These are phyloP conservation scores for Penicillium expansum DNA, from an alignment of 2,329 filamentous ascomycete species.

Conservation along the genomic window DNA sequence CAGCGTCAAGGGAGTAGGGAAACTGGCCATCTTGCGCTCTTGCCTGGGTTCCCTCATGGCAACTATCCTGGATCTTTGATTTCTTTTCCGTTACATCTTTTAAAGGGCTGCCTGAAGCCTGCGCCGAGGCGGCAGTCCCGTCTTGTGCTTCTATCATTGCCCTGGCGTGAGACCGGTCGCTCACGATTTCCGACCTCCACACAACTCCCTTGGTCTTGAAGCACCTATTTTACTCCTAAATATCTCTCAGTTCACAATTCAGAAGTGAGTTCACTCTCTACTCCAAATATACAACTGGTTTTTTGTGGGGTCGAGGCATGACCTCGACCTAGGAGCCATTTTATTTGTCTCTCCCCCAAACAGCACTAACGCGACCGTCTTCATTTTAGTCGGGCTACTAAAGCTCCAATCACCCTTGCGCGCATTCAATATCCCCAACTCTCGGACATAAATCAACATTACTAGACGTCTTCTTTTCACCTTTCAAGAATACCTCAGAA, in stretches of 20 bases:
- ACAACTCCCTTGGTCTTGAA: conserved; percentile 32
- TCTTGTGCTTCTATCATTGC: conserved; percentile 29
- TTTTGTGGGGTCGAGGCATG: conserved; percentile 3
- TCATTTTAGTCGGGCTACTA: conserved; percentile 24
- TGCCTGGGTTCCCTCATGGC: conserved; percentile 26
- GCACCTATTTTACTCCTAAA: conserved; percentile 18
- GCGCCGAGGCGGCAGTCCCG: conserved; percentile 31
- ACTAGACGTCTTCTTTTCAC: not conserved
- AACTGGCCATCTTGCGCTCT: conserved; percentile 21
- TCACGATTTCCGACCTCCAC: conserved; percentile 28
- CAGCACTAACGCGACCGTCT: conserved; percentile 35
- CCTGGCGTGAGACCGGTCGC: conserved; percentile 30
- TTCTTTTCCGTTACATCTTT: conserved; percentile 21
- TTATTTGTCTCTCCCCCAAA: conserved; percentile 23
- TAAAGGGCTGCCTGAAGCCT: conserved; percentile 29
- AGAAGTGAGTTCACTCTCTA: conserved; percentile 12
- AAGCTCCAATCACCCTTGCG: conserved; percentile 16
- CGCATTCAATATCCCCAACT: conserved; percentile 4
- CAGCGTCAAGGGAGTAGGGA: conserved; percentile 24
- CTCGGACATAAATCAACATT: not conserved
- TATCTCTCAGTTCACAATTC: conserved; percentile 6
- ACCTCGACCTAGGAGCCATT: conserved; percentile 5
- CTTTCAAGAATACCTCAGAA: not conserved
- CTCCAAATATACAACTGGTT: not conserved
- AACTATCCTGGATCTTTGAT: conserved; percentile 24